Evolutionary conservation across 192 early-diverging fungal species (phyloP), one percentile per base, ranked within the genome.

Genomic region (Glomus cerebriforme): DNA sequence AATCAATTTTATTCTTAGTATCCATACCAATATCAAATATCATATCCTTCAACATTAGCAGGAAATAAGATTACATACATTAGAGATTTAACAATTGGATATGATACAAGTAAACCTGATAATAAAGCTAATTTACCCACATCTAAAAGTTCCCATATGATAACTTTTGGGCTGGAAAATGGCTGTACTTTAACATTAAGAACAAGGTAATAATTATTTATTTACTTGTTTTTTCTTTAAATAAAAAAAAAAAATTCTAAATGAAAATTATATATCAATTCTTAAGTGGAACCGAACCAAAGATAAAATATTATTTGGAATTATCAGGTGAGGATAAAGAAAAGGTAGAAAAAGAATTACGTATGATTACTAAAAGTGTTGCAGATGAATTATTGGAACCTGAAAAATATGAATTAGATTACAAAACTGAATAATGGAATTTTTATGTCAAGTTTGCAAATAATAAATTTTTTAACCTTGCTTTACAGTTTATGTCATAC

Each of bases 21-120:
- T 62, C 66, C 80, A 37, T 85, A 85, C 71, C 37, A 43, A 12
- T 80, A 86, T 34, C 86, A 87, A 27, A 87, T 96, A 34, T 43
- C 82, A 19, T 97, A 96, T 82, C 96, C 97, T 10, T 82, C 73
- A 29, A 84, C 86, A 2, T 87, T 97, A 62, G 94, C 90, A 65
- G 85, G 88, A 0, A 83, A 92, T 77, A 86, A 89, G 24, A 89
- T 97, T 27, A 83, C 85, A 37, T 86, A 85, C 54, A 90, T 98
- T 37, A 90, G 97, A 60, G 97, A 98, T 85, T 81, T 98, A 83
- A 97, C 97, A 0, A 81, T 91, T 45, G 95, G 96, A 7, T 97
- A 95, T 79, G 95, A 98, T 75, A 92, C 91, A 31, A 84, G 85
- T 32, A 93, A 87, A 72, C 81, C 81, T 65, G 87, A 92, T 74